Conservation (phyloP, 2,329 filamentous ascomycete species). For the Blumeriella jaapii region DNA sequence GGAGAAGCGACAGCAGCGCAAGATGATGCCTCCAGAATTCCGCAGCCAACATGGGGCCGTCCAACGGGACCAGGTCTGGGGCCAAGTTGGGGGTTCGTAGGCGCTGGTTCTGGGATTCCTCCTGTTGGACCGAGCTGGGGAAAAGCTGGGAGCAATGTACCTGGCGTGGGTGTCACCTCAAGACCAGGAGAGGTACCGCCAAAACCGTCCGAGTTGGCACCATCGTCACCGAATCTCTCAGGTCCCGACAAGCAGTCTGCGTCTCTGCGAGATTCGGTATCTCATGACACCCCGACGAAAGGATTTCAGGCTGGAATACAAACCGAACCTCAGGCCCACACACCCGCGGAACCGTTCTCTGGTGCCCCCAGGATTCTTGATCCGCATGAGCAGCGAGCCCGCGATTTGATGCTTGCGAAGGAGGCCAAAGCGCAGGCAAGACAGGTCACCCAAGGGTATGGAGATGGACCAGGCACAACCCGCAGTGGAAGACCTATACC, state of each 20-base stretch:
- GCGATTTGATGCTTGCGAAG: conserved; percentile 16
- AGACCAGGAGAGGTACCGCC: not conserved
- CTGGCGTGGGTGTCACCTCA: not conserved
- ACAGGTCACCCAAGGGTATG: conserved; percentile 5
- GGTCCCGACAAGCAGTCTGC: too few species aligned
- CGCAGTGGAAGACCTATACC: conserved; percentile 18
- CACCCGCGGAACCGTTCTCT: too few species aligned
- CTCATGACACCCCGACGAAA: not conserved
- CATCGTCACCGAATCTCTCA: not conserved
- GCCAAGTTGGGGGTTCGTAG: conserved; percentile 10
- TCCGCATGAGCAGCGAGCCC: conserved; percentile 22
- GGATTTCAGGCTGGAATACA: too few species aligned
- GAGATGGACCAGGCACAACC: conserved; percentile 19
- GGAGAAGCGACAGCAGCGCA: conserved; percentile 13
- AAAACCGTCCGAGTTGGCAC: not conserved
- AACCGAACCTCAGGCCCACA: too few species aligned
- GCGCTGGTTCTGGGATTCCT: conserved; percentile 3
- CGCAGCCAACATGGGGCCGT: conserved; percentile 12
- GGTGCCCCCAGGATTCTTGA: conserved; percentile 12
- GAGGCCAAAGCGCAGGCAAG: conserved; percentile 6
- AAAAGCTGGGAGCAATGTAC: not conserved
- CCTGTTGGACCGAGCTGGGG: conserved; percentile 5
- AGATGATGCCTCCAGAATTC: conserved; percentile 6
- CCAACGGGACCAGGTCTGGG: conserved; percentile 3
- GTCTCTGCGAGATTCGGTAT: not conserved